Base-by-base conservation (phyloP, 345 rosid genomes). In the Cardamine resedifolia region DNA sequence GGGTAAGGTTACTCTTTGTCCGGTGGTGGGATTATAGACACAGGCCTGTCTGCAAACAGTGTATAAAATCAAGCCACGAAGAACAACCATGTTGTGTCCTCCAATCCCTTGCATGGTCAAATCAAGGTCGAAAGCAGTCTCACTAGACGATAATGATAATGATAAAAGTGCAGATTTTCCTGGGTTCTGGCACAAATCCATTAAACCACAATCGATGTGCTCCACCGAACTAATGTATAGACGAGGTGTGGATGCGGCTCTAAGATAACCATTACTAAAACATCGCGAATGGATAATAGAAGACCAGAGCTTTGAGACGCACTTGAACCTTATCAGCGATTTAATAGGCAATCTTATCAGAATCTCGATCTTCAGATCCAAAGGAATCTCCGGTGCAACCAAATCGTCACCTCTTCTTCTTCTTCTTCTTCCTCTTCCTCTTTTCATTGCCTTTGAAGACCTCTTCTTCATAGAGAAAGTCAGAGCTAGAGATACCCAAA, bases 31-130 rank as follows among this genome's bases (percentile, higher is more conserved):
- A 47, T 59, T 59, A 70, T 24, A 48, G 58, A 70, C 23, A 24
- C 58, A 70, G 3, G 59, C 66, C 2, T 48, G 16, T 16, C 5
- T 10, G 7, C 67, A 23, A 49, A 70, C 48, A 0, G 0, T 26
- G 50, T 70, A 70, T 59, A 59, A 18, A 48, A 59, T 24, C 59
- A 70, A 59, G 11, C 67, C 59, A 2, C 67, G 66, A 34, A 59
- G 41, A 59, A 14, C 3, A 1, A 48, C 27, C 66, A 34, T 34
- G 39, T 7, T 0, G 39, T 2, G 1, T 48, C 74, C 74, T 47
- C 74, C 66, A 3, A 70, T 34, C 26, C 66, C 50, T 59, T 7
- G 59, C 8, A 23, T 23, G 8, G 39, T 31, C 45, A 70, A 10
- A 23, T 48, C 27, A 11, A 0, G 21, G 52, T 44, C n/a, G 11